A percentile compares a stretch with the other conserved stretches of the same genome.
These are phyloP conservation scores for Saprolegnia diclina DNA, from an alignment of 352 stramenopile genomes.

Conservation along the genomic window DNA sequence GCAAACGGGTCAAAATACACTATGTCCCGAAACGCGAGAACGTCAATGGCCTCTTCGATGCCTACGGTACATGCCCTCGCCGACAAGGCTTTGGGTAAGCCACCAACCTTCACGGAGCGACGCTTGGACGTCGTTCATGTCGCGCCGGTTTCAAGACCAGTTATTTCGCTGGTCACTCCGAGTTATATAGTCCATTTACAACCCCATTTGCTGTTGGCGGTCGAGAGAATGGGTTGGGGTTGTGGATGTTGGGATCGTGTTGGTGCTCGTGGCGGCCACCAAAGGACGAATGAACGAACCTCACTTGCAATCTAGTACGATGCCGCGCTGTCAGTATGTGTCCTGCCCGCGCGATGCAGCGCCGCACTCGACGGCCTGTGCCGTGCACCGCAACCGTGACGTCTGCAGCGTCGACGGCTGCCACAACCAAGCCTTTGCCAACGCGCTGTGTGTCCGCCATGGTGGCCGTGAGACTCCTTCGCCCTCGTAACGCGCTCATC, in stretches of 20 bases:
- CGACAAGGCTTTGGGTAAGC: background rate
- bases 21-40: constrained; percentile 42
- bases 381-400: background rate
- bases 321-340: background rate
- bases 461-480: too few relatives aligned
- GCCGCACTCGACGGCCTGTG: background rate
- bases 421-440: background rate
- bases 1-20: constrained; percentile 46
- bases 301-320: background rate
- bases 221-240: too few relatives aligned
- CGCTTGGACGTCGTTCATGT: constrained; percentile 12
- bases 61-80: constrained; percentile 28
- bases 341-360: background rate
- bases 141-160: background rate
- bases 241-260: too few relatives aligned
- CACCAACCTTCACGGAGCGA: constrained; percentile 17
- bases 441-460: background rate
- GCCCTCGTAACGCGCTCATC: too few relatives aligned
- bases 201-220: too few relatives aligned
- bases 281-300: too few relatives aligned
- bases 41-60: constrained; percentile 46
- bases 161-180: background rate
- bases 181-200: too few relatives aligned
- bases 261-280: too few relatives aligned
- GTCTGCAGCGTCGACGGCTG: background rate